Conservation (phyloP, 78 protist species). For the Dictyostelium citrinum region DNA sequence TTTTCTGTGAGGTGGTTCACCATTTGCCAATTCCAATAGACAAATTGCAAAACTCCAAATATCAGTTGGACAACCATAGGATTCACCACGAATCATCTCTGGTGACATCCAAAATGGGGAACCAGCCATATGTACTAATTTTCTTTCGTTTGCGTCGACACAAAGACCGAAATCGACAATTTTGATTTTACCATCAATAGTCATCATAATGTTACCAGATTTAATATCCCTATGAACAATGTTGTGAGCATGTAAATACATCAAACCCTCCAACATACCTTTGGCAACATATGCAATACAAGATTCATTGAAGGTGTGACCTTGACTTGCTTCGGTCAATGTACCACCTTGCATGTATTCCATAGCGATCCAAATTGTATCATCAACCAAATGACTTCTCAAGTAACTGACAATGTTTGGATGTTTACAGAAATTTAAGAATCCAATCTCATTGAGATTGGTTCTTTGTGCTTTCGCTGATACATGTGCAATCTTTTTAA, state of each 20-base stretch:
- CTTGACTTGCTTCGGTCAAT: conserved; percentile 59
- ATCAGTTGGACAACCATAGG: conserved; percentile 66
- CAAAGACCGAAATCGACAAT: conserved; percentile 83
- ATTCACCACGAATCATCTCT: conserved; percentile 81
- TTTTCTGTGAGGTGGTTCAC: conserved; percentile 75
- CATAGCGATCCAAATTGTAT: conserved; percentile 78
- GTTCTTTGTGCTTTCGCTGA: conserved; percentile 76
- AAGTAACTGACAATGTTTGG: conserved; percentile 65
- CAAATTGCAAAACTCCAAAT: conserved; percentile 81
- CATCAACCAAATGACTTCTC: conserved; percentile 55
- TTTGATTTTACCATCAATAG: conserved; percentile 79
- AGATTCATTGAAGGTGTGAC: conserved; percentile 67
- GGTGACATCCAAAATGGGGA: conserved; percentile 89
- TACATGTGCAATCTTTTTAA: conserved; percentile 75
- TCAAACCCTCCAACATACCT: conserved; percentile 76
- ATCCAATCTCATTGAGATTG: conserved; percentile 81
- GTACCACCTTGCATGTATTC: conserved; percentile 86
- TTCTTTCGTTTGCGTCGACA: conserved; percentile 53
- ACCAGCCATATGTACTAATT: conserved; percentile 80
- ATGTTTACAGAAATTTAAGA: conserved; percentile 63
- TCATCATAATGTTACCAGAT: conserved; percentile 82
- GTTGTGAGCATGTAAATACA: conserved; percentile 52
- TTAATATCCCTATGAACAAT: conserved; percentile 80
- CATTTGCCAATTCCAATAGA: conserved; percentile 75
- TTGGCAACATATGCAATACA: conserved; percentile 77